A percentile compares a stretch with the other conserved stretches of the same genome.
phyloP scores from a whole-genome alignment of 257 asterid genomes.

The Salvia miltiorrhiza region DNA sequence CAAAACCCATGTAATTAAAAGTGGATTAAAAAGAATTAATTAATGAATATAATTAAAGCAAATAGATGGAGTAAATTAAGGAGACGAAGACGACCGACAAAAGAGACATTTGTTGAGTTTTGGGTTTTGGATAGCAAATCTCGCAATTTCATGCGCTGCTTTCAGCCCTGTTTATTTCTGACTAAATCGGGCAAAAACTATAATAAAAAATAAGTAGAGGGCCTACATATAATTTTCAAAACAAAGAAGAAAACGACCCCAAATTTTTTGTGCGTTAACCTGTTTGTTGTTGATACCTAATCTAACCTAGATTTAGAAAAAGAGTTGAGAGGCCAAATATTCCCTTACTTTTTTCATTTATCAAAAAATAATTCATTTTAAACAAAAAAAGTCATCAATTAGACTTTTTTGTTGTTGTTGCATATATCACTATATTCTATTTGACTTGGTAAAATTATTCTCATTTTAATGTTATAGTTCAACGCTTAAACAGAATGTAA shows the following conservation, averaged over 20 bases:
- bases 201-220: neutral
- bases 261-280: neutral
- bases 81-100: constrained; percentile 7
- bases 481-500: neutral
- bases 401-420: neutral
- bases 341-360: neutral
- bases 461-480: neutral
- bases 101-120: constrained; percentile 8
- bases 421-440: neutral
- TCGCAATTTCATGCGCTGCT: constrained; percentile 32
- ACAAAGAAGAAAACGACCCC: neutral
- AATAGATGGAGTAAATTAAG: constrained; percentile 4
- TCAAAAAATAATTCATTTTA: neutral
- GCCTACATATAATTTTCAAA: constrained; percentile 1
- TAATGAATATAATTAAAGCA: neutral
- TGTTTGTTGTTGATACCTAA: neutral
- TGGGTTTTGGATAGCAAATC: constrained; percentile 18
- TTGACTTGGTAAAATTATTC: neutral
- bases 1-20: neutral
- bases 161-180: neutral
- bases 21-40: neutral
- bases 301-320: neutral
- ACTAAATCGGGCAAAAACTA: neutral
- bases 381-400: neutral
- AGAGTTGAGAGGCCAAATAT: neutral